Percentiles rank a stretch among this genome's conserved stretches.
Conservation (phyloP, 495 filamentous ascomycete species). For the Penicillium bialowiezense region DNA sequence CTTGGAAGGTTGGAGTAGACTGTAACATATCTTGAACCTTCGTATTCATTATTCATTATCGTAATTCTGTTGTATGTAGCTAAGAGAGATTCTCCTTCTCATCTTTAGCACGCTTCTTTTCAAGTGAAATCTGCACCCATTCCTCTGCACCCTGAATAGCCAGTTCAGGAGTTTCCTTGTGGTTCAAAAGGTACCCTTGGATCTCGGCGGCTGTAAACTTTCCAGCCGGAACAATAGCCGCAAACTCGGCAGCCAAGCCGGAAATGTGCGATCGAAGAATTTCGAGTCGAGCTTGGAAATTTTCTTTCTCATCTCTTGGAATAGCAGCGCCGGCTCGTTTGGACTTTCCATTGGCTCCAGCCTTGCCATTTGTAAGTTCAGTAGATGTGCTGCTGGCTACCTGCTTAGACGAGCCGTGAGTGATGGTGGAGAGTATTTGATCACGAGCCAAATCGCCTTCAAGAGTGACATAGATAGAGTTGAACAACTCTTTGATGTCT, state of each 20-base stretch:
- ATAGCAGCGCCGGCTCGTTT: too few relatives aligned
- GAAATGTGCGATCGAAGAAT: constrained; percentile 28
- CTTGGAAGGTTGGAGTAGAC: too few relatives aligned
- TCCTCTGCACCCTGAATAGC: constrained; percentile 54
- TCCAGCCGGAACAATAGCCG: constrained; percentile 55
- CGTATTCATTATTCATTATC: neutral
- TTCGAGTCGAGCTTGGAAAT: constrained; percentile 2
- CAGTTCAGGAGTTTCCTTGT: constrained; percentile 60
- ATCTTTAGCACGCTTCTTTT: constrained; percentile 42
- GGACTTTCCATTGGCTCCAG: too few relatives aligned
- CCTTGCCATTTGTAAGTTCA: neutral
- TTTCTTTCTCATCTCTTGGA: constrained; percentile 3
- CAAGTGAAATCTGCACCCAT: constrained; percentile 57
- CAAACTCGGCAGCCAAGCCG: constrained; percentile 55
- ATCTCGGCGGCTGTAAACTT: constrained; percentile 75
- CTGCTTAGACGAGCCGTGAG: neutral
- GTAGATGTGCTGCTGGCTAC: neutral
- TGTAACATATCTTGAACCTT: too few relatives aligned
- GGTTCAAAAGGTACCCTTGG: constrained; percentile 69
- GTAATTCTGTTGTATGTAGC: neutral
- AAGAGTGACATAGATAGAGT: constrained; percentile 60
- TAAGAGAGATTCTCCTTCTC: constrained; percentile 6
- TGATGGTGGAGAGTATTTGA: neutral
- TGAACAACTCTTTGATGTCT: constrained; percentile 67
- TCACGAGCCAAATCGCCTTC: constrained; percentile 22